phyloP scores from a whole-genome alignment of 164 flowering plant genomes.

The Annona cherimola region DNA sequence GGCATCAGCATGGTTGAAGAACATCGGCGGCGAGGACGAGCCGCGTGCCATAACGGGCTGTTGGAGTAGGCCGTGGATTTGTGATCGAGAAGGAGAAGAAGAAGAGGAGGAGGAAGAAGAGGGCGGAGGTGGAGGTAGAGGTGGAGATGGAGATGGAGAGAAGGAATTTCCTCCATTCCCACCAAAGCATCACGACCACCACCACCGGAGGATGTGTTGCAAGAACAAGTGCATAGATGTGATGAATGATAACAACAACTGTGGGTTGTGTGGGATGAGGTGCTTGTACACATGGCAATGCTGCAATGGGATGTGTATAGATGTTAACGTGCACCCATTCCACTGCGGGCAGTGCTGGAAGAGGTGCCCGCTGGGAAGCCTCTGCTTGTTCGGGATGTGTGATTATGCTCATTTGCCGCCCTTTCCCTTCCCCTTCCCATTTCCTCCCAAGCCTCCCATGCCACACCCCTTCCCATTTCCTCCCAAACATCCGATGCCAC shows the following conservation, averaged over 20 bases:
- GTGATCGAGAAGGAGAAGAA: slow-evolving; percentile 23
- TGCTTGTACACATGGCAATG: slow-evolving; percentile 70
- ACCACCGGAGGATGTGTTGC: slow-evolving; percentile 38
- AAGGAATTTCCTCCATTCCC: not conserved
- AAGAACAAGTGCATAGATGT: slow-evolving; percentile 55
- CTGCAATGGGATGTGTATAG: slow-evolving; percentile 51
- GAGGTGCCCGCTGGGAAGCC: slow-evolving; percentile 35
- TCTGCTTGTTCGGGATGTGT: slow-evolving; percentile 66
- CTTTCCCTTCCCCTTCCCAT: slow-evolving; percentile 23
- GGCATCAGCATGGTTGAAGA: slow-evolving; percentile 35
- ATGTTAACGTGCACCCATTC: slow-evolving; percentile 39
- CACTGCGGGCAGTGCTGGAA: slow-evolving; percentile 59
- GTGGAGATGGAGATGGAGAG: not conserved
- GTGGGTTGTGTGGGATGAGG: slow-evolving; percentile 55
- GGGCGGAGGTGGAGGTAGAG: slow-evolving; percentile 5
- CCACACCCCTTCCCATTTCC: slow-evolving; percentile 11
- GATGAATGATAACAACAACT: slow-evolving; percentile 40
- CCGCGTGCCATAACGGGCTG: slow-evolving; percentile 30
- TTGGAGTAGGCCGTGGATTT: slow-evolving; percentile 55
- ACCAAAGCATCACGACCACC: slow-evolving; percentile 8
- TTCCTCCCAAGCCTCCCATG: slow-evolving; percentile 10
- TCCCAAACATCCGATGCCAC: not conserved
- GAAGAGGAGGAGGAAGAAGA: not conserved
- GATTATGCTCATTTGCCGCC: slow-evolving; percentile 51
- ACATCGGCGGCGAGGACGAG: slow-evolving; percentile 19